Percentiles rank a stretch among this genome's conserved stretches.
Conservation (phyloP, 2,329 filamentous ascomycete species). For the Diaporthe caulivora region DNA sequence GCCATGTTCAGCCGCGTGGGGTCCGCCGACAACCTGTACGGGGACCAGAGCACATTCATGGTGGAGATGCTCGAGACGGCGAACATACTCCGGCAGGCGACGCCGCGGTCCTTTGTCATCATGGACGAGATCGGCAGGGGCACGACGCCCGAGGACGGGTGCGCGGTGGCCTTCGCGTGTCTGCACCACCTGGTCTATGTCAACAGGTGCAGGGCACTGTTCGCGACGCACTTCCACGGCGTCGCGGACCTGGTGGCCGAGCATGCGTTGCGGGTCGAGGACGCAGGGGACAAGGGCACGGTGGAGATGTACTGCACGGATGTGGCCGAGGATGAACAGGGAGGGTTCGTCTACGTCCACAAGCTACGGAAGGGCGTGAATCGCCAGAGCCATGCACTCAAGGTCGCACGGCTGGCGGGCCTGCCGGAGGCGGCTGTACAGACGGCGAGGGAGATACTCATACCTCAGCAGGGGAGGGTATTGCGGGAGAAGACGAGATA, state of each 20-base stretch:
- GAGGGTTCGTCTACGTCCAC: constrained; percentile 89
- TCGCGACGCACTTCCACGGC: constrained; percentile 94
- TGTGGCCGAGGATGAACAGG: constrained; percentile 77
- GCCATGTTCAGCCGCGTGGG: constrained; percentile 95
- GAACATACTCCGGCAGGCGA: constrained; percentile 87
- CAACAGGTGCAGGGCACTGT: constrained; percentile 84
- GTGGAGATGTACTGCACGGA: constrained; percentile 90
- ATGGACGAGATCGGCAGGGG: constrained; percentile 98
- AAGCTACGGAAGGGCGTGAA: constrained; percentile 86
- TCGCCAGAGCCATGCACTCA: constrained; percentile 88
- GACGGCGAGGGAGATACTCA: constrained; percentile 72
- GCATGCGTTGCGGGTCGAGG: constrained; percentile 56
- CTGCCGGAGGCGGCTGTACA: constrained; percentile 79
- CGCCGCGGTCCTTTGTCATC: constrained; percentile 87
- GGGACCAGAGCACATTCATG: constrained; percentile 98
- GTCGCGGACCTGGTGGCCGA: constrained; percentile 81
- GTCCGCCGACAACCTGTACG: constrained; percentile 94
- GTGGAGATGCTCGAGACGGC: constrained; percentile 99
- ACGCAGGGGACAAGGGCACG: constrained; percentile 50
- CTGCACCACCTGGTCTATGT: constrained; percentile 84
- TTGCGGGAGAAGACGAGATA: not conserved
- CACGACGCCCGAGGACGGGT: constrained; percentile 92
- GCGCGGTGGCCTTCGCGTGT: constrained; percentile 89
- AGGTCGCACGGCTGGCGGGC: constrained; percentile 91
- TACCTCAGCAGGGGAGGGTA: constrained; percentile 28